Percentiles rank a stretch among this genome's conserved stretches.
phyloP scores from a whole-genome alignment of 179 eudicot genomes.

The Nepenthes alata region DNA sequence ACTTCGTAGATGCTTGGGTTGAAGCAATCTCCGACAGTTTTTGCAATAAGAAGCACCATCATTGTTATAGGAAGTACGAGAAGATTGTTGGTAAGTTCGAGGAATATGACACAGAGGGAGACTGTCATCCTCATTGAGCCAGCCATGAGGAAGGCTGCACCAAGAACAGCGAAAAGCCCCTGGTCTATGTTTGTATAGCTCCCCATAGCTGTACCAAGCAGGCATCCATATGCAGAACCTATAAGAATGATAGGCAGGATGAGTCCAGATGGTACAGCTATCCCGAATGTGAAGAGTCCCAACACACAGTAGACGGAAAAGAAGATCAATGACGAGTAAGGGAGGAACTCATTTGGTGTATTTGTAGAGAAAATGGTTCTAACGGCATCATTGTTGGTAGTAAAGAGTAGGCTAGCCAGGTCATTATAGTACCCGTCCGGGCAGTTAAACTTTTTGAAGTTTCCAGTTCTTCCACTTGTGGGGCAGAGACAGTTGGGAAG shows the following conservation, averaged over 20 bases:
- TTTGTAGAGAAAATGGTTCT: conserved; percentile 72
- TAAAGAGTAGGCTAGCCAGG: conserved; percentile 78
- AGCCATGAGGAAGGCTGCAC: conserved; percentile 93
- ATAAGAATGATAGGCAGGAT: conserved; percentile 88
- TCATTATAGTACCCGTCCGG: conserved; percentile 81
- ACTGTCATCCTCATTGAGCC: conserved; percentile 99
- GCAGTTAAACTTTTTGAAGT: conserved; percentile 91
- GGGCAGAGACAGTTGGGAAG: conserved; percentile 39
- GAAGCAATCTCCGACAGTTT: conserved; percentile 81
- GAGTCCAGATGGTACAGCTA: conserved; percentile 95
- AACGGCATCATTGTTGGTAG: conserved; percentile 84
- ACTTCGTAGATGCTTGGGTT: conserved; percentile 84
- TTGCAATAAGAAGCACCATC: conserved; percentile 80
- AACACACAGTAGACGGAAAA: conserved; percentile 55
- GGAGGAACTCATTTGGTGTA: conserved; percentile 47
- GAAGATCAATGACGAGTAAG: conserved; percentile 47
- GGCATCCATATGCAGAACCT: conserved; percentile 86
- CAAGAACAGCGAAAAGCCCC: conserved; percentile 84
- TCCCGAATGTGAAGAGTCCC: conserved; percentile 80
- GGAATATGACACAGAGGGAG: conserved; percentile 80
- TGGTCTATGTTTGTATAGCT: conserved; percentile 61
- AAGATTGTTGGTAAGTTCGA: conserved; percentile 83
- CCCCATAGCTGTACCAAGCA: conserved; percentile 70
- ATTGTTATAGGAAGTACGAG: conserved; percentile 79
- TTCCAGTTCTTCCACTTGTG: conserved; percentile 56